Evolutionary conservation across 768 basidiomycete genomes (phyloP), one percentile per base, ranked within the genome.

Genomic region (Rhodotorula diobovata): DNA sequence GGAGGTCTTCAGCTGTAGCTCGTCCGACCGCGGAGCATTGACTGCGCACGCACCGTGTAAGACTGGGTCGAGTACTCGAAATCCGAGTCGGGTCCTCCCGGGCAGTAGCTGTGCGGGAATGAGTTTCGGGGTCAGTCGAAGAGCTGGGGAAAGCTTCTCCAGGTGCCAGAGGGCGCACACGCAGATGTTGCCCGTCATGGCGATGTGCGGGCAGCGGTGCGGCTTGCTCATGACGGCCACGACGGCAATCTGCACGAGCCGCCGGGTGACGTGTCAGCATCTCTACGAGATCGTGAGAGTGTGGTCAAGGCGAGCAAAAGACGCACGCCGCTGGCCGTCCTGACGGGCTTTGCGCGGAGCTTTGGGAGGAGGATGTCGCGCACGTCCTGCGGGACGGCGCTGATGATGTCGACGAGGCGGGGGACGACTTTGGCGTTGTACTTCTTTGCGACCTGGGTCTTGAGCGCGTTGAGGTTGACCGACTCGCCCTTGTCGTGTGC

Each of bases 151-250:
- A n/a, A n/a, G n/a, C n/a, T n/a, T n/a, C n/a, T n/a, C 21, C n/a
- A 46, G 30, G 23, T 28, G 50, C 21, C 18, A 25, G 35, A 7
- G 11, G 35, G 82, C 89, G 74, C 81, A 95, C 89, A 99, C 96
- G 82, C 96, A 99, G 67, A 99, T 98, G 78, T 99, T 99, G 39
- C 96, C 96, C 0, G 96, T 99, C 92, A 99, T 96, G 15, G 96
- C 96, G 66, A 99, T 98, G 82, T 99, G 96, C 9, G 96, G 96
- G 84, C 96, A 99, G 64, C 96, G 87, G 84, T 99, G 96, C 3
- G 96, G 96, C 79, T 98, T 99, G 83, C 93, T 95, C 96, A 99
- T 99, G n/a, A 99, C 95, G 16, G 96, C 96, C 23, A 99, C 96
- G 34, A 98, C 95, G 25, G 95, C 96, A 68, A 98, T 94, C 93